Evolutionary conservation across 345 rosid species (phyloP), one percentile per base, ranked within the genome.

Genomic region (Raphanus sativus): DNA sequence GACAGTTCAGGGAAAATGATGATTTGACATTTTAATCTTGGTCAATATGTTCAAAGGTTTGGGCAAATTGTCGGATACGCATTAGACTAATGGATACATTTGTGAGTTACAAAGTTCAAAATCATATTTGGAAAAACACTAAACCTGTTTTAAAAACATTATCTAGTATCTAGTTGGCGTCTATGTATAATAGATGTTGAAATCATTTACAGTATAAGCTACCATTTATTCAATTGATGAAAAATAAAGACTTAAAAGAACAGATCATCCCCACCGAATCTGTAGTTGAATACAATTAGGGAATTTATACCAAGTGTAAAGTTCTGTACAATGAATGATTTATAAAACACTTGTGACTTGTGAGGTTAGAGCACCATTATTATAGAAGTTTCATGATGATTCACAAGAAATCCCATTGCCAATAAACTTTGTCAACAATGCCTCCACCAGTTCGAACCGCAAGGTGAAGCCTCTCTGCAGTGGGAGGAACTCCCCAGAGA

Each of bases 401-500:
- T 85, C 82, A 92, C 84, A 89, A 84, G 80, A 95, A 92, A 79
- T 95, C 87, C 98, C 98, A 95, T 77, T 92, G 96, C 98, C 99
- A 85, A 29, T 80, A 90, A 54, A 92, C 88, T 78, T 92, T 95
- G 64, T 95, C 98, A 2, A 92, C 96, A 2, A 92, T 95, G 66
- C 99, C 98, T 72, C 98, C 99, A 8, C 98, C 98, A 0, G 89
- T 88, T 70, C 82, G 84, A 71, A 92, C 99, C 0, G 98, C 99
- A 30, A 90, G 91, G 71, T 94, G 92, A 74, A 95, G 99, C 45
- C 91, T 90, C 71, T 92, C 98, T 0, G 98, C 89, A 65, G 94
- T 97, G 5, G 98, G 97, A 65, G 98, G 98, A 63, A 92, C 97
- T 0, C 98, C 98, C 97, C 98, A 94, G 0, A 94, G 95, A 76